phyloP scores from a whole-genome alignment of 768 basidiomycete genomes.

The Serendipita sp. region DNA sequence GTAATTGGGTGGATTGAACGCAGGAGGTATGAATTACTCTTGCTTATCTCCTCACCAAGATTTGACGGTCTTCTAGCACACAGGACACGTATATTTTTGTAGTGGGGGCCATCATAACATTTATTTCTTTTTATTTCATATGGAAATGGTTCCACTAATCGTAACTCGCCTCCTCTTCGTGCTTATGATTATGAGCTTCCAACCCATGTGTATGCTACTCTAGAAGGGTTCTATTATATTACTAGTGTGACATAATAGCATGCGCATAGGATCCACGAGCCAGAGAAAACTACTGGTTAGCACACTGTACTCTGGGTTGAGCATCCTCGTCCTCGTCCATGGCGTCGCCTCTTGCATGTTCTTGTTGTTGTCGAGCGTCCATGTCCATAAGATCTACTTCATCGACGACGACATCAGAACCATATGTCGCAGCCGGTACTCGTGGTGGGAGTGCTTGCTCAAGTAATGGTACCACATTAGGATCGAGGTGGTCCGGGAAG shows the following conservation, averaged over 20 bases:
- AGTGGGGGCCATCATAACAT: conserved; percentile 68
- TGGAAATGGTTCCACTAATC: conserved; percentile 69
- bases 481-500: conserved; percentile 74
- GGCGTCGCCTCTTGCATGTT: conserved; percentile 31
- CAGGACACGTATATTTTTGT: conserved; percentile 94
- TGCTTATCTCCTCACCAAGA: not conserved
- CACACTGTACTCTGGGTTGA: conserved; percentile 92
- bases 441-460: conserved; percentile 79
- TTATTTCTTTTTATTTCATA: conserved; percentile 86
- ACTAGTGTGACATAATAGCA: not conserved
- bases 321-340: conserved; percentile 78
- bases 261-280: not conserved
- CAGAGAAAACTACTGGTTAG: conserved; percentile 45
- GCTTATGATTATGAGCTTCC: conserved; percentile 5
- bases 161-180: not conserved
- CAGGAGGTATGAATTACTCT: conserved; percentile 51
- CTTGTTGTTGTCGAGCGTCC: conserved; percentile 45
- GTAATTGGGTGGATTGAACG: conserved; percentile 97
- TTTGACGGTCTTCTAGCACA: conserved; percentile 33
- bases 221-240: not conserved
- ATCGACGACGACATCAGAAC: conserved; percentile 55
- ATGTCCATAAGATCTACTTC: conserved; percentile 73
- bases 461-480: conserved; percentile 48
- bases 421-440: conserved; percentile 43
- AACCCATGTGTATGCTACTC: not conserved